Conservation (phyloP, 2,329 filamentous ascomycete genomes). For the Cadophora sp. region DNA sequence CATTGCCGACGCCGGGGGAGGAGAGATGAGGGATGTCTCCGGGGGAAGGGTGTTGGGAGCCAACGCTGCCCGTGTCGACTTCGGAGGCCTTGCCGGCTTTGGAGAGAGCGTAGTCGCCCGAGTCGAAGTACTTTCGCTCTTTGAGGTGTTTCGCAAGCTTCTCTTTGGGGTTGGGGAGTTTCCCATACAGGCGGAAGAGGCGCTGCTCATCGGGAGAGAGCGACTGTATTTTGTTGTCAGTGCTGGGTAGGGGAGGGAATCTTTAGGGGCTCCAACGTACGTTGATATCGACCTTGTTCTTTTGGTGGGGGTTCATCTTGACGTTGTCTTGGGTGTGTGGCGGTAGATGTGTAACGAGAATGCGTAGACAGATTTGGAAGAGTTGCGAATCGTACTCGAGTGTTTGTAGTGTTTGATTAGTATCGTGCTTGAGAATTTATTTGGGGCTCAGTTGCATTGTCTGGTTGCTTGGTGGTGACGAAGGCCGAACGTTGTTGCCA, state of each 20-base stretch:
- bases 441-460: slow-evolving; percentile 1
- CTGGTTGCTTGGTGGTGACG: slow-evolving; percentile 14
- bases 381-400: neutral
- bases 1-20: slow-evolving; percentile 58
- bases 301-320: slow-evolving; percentile 93
- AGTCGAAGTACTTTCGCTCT: slow-evolving; percentile 99
- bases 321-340: slow-evolving; percentile 21
- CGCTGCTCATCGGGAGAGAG: slow-evolving; percentile 94
- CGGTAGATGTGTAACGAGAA: neutral
- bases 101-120: slow-evolving; percentile 93
- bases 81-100: slow-evolving; percentile 97
- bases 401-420: slow-evolving; percentile 7
- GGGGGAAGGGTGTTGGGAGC: slow-evolving; percentile 91
- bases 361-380: neutral
- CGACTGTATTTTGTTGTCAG: slow-evolving; percentile 61
- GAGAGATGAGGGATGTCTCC: slow-evolving; percentile 94
- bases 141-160: slow-evolving; percentile 98
- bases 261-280: slow-evolving; percentile 63
- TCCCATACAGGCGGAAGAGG: slow-evolving; percentile 96
- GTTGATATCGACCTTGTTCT: slow-evolving; percentile 97
- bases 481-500: slow-evolving; percentile 3
- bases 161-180: slow-evolving; percentile 96
- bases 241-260: slow-evolving; percentile 25
- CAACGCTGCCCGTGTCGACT: slow-evolving; percentile 91
- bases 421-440: slow-evolving; percentile 9